phyloP scores from a whole-genome alignment of 106 monocot genomes.

The Platanthera zijinensis region DNA sequence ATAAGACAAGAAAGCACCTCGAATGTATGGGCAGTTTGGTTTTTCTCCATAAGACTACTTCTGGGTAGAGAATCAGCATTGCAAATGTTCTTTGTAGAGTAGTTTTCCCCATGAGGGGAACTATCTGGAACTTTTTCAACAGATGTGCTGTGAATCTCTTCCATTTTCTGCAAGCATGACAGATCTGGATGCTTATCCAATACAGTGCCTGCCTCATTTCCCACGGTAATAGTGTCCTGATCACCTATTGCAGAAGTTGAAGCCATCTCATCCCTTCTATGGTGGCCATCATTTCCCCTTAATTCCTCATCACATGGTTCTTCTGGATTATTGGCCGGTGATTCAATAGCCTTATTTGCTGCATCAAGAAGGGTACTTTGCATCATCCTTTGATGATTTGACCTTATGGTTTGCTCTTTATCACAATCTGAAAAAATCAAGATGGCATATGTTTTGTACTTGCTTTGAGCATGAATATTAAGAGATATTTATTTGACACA shows the following conservation, averaged over 20 bases:
- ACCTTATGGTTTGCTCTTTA: not conserved
- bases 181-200: not conserved
- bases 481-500: not conserved
- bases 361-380: not conserved
- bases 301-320: not conserved
- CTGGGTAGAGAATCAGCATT: not conserved
- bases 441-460: not conserved
- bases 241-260: not conserved
- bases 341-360: not conserved
- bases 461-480: not conserved
- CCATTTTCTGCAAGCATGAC: conserved; percentile 3
- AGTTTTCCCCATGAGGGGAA: not conserved
- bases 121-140: not conserved
- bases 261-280: not conserved
- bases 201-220: not conserved
- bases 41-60: conserved; percentile 1
- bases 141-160: not conserved
- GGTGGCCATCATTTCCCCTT: not conserved
- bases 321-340: not conserved
- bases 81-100: not conserved
- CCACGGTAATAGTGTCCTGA: not conserved
- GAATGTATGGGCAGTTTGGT: conserved; percentile 5
- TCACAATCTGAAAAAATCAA: not conserved
- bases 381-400: not conserved
- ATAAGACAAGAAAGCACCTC: conserved; percentile 7